phyloP scores from a whole-genome alignment of 164 flowering plant species.

The Cinnamomum micranthum region DNA sequence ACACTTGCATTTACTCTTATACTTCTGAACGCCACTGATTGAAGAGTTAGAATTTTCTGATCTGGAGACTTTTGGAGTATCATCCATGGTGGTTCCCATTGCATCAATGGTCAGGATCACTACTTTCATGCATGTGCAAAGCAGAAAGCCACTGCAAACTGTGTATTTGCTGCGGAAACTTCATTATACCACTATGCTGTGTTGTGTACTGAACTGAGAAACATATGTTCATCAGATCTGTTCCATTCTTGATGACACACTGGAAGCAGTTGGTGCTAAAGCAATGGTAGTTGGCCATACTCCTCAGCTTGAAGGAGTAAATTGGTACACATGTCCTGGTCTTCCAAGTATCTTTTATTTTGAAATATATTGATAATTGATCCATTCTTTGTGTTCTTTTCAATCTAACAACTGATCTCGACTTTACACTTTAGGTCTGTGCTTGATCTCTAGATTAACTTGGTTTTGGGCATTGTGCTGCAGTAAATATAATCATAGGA shows the following conservation, averaged over 20 bases:
- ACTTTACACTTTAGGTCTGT: not conserved
- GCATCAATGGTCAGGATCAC: too few species aligned
- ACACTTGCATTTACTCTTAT: too few species aligned
- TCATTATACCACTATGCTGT: too few species aligned
- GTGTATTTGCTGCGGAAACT: too few species aligned
- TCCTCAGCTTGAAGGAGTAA: slow-evolving; percentile 75
- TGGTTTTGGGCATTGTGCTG: slow-evolving; percentile 15
- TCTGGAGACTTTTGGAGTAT: too few species aligned
- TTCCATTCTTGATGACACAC: slow-evolving; percentile 62
- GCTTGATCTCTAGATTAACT: not conserved
- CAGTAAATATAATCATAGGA: slow-evolving; percentile 71
- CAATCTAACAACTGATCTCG: not conserved
- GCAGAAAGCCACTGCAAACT: too few species aligned
- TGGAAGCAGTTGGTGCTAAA: slow-evolving; percentile 73
- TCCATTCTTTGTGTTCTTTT: not conserved
- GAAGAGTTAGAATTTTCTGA: too few species aligned
- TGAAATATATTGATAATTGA: not conserved
- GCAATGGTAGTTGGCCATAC: slow-evolving; percentile 98
- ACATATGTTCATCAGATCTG: slow-evolving; percentile 43
- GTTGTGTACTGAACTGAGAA: not conserved
- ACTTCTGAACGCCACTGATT: too few species aligned
- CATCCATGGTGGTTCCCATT: too few species aligned
- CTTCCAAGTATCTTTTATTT: slow-evolving; percentile 3
- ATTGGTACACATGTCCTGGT: slow-evolving; percentile 50
- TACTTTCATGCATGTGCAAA: too few species aligned